Conservation (phyloP, 1,284 basidiomycete species). For the Irpex rosettiformis region DNA sequence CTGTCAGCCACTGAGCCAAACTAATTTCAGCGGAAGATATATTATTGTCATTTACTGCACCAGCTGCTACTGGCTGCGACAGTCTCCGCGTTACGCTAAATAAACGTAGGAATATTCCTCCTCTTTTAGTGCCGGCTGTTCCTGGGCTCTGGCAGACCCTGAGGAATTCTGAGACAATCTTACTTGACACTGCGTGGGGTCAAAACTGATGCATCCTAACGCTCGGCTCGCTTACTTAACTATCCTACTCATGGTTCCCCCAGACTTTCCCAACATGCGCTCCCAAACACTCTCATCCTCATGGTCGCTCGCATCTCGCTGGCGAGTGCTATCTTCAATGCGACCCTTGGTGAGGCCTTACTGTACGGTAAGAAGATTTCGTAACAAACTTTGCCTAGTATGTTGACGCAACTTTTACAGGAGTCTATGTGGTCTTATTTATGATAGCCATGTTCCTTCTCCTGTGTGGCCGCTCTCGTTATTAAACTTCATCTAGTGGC, state of each 20-base stretch:
- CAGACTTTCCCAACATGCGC: not conserved
- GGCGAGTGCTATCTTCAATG: not conserved
- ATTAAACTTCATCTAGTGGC: not conserved
- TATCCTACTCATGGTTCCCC: not conserved
- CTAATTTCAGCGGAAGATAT: not conserved
- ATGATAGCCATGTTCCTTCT: not conserved
- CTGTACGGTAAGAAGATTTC: not conserved
- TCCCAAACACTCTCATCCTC: not conserved
- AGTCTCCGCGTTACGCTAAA: no score
- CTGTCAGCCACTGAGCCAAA: not conserved
- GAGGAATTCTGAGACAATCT: no score
- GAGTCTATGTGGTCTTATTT: not conserved
- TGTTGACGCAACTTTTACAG: not conserved
- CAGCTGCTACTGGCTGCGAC: no score
- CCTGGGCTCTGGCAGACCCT: not conserved
- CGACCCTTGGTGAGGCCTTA: not conserved
- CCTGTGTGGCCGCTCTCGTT: not conserved
- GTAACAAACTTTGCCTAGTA: not conserved
- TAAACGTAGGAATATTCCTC: not conserved
- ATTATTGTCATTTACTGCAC: not conserved
- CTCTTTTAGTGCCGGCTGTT: not conserved
- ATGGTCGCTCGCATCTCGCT: not conserved
- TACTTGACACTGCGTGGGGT: not conserved
- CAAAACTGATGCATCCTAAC: not conserved
- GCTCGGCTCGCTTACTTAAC: not conserved